Base-by-base conservation (phyloP, 805 yeast genomes). In the Teunomyces lycoperdinae region DNA sequence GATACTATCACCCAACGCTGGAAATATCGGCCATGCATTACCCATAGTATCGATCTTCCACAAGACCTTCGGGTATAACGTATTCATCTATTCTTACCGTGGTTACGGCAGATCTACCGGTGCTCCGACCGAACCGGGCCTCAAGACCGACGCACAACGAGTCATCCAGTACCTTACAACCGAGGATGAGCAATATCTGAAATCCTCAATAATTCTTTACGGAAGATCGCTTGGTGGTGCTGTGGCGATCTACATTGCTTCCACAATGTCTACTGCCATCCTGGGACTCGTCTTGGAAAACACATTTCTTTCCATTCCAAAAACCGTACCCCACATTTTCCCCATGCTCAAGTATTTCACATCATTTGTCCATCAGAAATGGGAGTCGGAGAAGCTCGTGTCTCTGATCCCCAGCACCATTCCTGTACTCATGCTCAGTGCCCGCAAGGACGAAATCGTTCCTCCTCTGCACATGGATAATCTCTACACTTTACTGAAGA, bases 151-250 rank as follows among this genome's bases (percentile, higher is more conserved):
- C 61, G 94, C 96, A 1, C 85, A 84, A 52, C 73, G 89, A 0
- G 83, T 85, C 1, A 73, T 88, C 71, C 66, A 78, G 14, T 85
- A 74, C 56, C 60, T 92, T n/a, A 57, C 66, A 7, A 45, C 58
- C 1, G 64, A 71, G 1, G 85, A 87, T 56, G 68, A 70, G 9
- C 83, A 77, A 51, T 74, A 83, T 47, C 67, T 71, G 43, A 64
- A 72, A 43, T 74, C 85, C 1, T 68, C 82, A 9, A 51, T 91
- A 2, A 69, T 89, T 0, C 71, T 90, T 8, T 90, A 90, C 61
- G 98, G 98, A 1, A 75, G 97, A 43, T 88, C 96, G 8, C 70
- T 92, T 9, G 99, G 99, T 31, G 98, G 98, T 3, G 99, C 98
- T 0, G 96, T 88, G 31, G 89, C 95, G 6, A 79, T 90, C 14